Base-by-base conservation (phyloP, 1,139 yeast species). In the Geotrichum histeridarum region DNA sequence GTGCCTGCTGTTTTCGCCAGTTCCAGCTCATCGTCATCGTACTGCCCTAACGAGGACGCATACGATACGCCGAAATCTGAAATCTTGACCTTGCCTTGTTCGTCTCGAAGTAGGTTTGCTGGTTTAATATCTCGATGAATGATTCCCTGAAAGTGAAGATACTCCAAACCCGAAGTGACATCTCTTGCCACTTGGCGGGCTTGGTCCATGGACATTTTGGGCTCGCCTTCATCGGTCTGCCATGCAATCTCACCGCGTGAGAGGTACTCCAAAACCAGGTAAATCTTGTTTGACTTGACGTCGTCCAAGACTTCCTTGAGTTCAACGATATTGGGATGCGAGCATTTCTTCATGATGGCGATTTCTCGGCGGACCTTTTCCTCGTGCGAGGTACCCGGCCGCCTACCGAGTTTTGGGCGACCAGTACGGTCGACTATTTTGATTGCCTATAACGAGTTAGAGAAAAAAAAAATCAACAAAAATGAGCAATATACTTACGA, bases 41-140 rank as follows among this genome's bases (percentile, higher is more conserved):
- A 63, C 73, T 77, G 59, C 77, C 71, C 63, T 12, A 64, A 58
- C 2, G 74, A 66, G 0, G 86, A 77, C 1, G 95, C 94, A 70
- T 88, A 87, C 1, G 98, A 90, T 8, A 94, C 96, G 17, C 99
- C 99, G 71, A 94, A 94, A 72, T 93, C 99, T 31, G 95, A 86
- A 36, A 94, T 94, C 70, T 93, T 93, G 33, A 93, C 98, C 4
- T 78, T 76, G 54, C 85, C 83, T 60, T 86, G 84, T 17, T 80
- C 76, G 38, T 88, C 78, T 3, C 90, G 82, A 54, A 94, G 76
- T 57, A 94, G 71, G 67, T 94, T 94, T 1, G 99, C 97, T 0
- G 99, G 99, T 68, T 94, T 94, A 57, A 94, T 93, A 70, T 94
- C 99, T 57, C 99, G 80, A 70, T 94, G 99, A 17, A 94, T 88